Evolutionary conservation across 768 basidiomycete genomes (phyloP).

Genomic region (Rhodocollybia butyracea): DNA sequence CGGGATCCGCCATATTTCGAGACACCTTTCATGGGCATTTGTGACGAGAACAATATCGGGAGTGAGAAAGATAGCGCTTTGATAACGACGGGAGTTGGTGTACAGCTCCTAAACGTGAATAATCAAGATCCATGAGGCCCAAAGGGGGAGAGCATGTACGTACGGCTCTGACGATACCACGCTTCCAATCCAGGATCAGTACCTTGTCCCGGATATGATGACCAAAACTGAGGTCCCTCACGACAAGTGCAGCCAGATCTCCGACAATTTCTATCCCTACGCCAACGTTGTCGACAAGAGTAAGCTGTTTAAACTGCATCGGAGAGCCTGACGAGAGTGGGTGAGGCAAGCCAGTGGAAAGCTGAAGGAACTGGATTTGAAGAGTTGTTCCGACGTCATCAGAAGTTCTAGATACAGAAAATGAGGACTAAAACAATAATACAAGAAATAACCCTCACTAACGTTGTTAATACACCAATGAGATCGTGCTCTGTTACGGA

Average conservation of each 20-base stretch:
- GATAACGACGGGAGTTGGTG: slow-evolving; percentile 4
- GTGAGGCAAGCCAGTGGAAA: slow-evolving; percentile 7
- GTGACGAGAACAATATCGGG: slow-evolving; percentile 30
- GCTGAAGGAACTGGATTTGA: slow-evolving; percentile 1
- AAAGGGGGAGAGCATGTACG: background rate
- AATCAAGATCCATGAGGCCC: background rate
- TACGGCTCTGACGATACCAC: slow-evolving; percentile 2
- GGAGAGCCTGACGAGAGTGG: background rate
- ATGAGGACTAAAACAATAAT: background rate
- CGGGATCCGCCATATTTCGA: slow-evolving; percentile 34
- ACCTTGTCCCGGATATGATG: background rate
- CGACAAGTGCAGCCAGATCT: background rate
- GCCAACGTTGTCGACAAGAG: background rate
- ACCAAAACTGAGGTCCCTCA: slow-evolving; percentile 1
- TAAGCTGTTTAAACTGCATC: slow-evolving; percentile 2
- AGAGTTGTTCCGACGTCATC: background rate
- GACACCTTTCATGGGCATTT: slow-evolving; percentile 22
- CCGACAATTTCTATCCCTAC: slow-evolving; percentile 9
- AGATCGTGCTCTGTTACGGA: slow-evolving; percentile 6
- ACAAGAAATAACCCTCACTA: background rate
- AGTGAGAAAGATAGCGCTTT: slow-evolving; percentile 27
- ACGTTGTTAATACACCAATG: slow-evolving; percentile 5
- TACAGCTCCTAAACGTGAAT: background rate
- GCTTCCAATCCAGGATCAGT: slow-evolving; percentile 6
- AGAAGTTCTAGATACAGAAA: background rate